Evolutionary conservation across 352 stramenopile species (phyloP).

Genomic region (Proteromonas lacertae): DNA sequence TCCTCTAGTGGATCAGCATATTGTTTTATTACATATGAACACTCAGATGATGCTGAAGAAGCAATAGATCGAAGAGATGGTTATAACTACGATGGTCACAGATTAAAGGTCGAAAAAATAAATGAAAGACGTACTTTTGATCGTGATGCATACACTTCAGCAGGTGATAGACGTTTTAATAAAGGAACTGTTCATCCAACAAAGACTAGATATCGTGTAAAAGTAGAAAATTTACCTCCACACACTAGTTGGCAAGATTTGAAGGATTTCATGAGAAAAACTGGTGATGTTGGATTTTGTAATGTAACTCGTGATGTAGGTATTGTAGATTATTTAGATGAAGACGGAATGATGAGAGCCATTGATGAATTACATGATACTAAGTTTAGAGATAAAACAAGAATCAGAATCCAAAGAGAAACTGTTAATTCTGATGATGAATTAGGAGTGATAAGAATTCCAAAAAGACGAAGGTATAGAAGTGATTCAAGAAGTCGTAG

Average conservation of each 20-base stretch:
- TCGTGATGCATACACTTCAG: neutral
- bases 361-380: constrained; percentile 4
- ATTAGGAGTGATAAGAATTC: no score
- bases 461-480: no score
- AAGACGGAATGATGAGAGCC: constrained; percentile 3
- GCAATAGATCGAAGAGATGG: constrained; percentile 9
- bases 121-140: neutral
- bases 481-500: no score
- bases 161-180: neutral
- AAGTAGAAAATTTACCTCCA: constrained; percentile 3
- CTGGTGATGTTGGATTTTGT: constrained; percentile 6
- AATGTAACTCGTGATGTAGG: constrained; percentile 5
- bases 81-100: constrained; percentile 7
- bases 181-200: neutral
- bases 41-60: constrained; percentile 10
- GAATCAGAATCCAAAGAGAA: no score
- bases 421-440: no score
- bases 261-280: constrained; percentile 7
- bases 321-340: constrained; percentile 7
- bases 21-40: constrained; percentile 12
- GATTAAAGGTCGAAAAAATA: constrained; percentile 10
- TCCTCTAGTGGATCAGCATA: constrained; percentile 7
- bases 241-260: constrained; percentile 7
- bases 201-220: constrained; percentile 3
- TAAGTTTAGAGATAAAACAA: constrained; percentile 1